These are phyloP conservation scores for Logfia minima DNA, from an alignment of 129 eudicot genomes.

Conservation along the genomic window DNA sequence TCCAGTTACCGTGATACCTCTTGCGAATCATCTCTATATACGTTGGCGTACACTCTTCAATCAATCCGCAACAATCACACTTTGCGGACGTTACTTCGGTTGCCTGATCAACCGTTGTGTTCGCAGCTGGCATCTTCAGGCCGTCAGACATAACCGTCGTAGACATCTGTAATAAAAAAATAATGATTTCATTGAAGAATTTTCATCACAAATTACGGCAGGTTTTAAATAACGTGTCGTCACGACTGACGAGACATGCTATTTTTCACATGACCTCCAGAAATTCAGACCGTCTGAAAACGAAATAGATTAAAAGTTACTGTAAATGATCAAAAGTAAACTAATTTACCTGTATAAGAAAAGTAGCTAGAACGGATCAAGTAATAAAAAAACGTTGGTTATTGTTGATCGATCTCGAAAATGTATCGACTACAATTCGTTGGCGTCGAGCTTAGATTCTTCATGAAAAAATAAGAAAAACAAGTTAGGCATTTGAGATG, in stretches of 20 bases:
- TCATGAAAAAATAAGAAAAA: conserved; percentile 6
- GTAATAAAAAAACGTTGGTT: not conserved
- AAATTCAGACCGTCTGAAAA: too few relatives aligned
- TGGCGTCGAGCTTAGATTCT: conserved; percentile 9
- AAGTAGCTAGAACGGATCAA: conserved; percentile 1
- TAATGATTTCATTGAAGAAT: not conserved
- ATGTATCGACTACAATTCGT: not conserved
- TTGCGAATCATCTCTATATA: conserved; percentile 49
- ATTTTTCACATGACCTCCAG: too few relatives aligned
- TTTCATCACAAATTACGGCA: not conserved
- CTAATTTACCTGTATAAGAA: conserved; percentile 6
- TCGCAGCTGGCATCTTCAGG: not conserved
- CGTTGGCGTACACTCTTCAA: conserved; percentile 74
- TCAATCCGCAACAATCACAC: conserved; percentile 74
- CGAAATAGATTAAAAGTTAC: not conserved
- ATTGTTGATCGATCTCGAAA: not conserved
- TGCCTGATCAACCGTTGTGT: not conserved
- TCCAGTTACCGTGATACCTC: conserved; percentile 58
- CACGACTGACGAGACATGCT: too few relatives aligned
- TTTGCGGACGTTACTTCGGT: conserved; percentile 28
- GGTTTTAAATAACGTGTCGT: too few relatives aligned
- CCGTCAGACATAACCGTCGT: conserved; percentile 15
- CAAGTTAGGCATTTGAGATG: conserved; percentile 1
- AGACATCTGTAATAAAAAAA: not conserved
- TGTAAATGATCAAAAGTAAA: not conserved